Conservation (phyloP, 371 early-diverging fungal genomes). For the Mucor piriformis region DNA sequence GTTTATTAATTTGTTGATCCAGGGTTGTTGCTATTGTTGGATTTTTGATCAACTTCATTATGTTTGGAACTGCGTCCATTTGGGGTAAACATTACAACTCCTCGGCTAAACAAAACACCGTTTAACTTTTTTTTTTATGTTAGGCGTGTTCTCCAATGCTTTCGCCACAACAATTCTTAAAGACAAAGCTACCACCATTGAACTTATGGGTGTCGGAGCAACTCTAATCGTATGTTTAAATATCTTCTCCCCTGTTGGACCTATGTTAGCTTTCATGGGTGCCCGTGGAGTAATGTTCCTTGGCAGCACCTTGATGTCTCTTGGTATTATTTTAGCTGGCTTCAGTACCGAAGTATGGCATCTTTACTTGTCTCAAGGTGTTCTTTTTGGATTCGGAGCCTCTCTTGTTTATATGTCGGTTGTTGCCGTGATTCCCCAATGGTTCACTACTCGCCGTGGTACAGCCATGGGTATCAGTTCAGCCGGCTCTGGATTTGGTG, state of each 20-base stretch:
- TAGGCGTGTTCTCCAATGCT: slow-evolving; percentile 48
- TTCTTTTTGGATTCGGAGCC: slow-evolving; percentile 52
- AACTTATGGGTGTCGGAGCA: slow-evolving; percentile 58
- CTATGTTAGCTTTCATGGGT: slow-evolving; percentile 45
- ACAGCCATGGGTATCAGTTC: slow-evolving; percentile 72
- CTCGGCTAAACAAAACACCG: background rate
- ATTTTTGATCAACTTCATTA: slow-evolving; percentile 38
- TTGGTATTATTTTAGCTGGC: slow-evolving; percentile 52
- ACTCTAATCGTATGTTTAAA: slow-evolving; percentile 45
- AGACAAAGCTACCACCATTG: slow-evolving; percentile 40
- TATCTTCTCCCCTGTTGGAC: slow-evolving; percentile 45
- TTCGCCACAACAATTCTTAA: slow-evolving; percentile 31
- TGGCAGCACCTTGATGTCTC: slow-evolving; percentile 51
- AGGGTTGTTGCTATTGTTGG: slow-evolving; percentile 43
- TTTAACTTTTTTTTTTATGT: background rate
- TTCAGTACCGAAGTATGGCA: slow-evolving; percentile 58
- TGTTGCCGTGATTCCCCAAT: slow-evolving; percentile 43
- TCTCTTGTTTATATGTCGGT: slow-evolving; percentile 45
- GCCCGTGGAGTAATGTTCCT: slow-evolving; percentile 34
- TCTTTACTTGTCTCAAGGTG: slow-evolving; percentile 55
- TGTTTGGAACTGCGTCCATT: slow-evolving; percentile 43
- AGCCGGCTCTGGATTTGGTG: slow-evolving; percentile 80
- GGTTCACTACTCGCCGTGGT: slow-evolving; percentile 59
- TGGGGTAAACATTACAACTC: slow-evolving; percentile 33
- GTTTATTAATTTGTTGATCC: background rate